Evolutionary conservation across 768 basidiomycete species (phyloP).

Genomic region (Favolaschia claudopus): DNA sequence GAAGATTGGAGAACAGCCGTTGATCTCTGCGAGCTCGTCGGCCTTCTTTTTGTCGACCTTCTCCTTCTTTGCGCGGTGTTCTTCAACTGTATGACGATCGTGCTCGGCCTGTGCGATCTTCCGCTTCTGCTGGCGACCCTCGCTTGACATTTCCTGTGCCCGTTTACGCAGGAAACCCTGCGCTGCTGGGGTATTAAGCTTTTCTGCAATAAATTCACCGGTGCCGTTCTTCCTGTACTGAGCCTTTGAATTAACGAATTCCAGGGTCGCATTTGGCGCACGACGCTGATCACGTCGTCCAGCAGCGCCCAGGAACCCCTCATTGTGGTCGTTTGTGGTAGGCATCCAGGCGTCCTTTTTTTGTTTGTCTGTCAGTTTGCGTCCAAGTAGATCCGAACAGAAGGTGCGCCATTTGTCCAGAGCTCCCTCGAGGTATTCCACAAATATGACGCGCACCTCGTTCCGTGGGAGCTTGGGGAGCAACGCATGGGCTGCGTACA

Average conservation of each 20-base stretch:
- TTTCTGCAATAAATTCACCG: neutral
- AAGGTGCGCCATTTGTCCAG: constrained; percentile 21
- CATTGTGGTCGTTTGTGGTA: constrained; percentile 11
- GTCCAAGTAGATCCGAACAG: neutral
- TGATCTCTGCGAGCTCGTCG: neutral
- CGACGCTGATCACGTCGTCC: neutral
- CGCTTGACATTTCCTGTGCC: neutral
- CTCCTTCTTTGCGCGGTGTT: neutral
- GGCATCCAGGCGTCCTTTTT: neutral
- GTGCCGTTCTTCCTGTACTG: constrained; percentile 13
- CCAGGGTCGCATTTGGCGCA: constrained; percentile 2
- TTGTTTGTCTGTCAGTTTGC: neutral
- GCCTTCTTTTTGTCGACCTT: neutral
- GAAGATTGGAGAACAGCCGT: neutral
- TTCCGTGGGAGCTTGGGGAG: neutral
- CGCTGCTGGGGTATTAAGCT: neutral
- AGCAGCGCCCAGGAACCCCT: constrained; percentile 33
- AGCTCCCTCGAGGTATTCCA: constrained; percentile 27
- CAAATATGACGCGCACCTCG: constrained; percentile 1
- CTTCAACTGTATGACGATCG: neutral
- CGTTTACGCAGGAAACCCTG: neutral
- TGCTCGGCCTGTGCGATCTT: neutral
- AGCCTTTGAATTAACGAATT: constrained; percentile 9
- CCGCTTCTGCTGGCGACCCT: constrained; percentile 1
- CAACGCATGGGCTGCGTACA: constrained; percentile 2